phyloP scores from a whole-genome alignment of 129 eudicot genomes.

The Dittrichia graveolens region DNA sequence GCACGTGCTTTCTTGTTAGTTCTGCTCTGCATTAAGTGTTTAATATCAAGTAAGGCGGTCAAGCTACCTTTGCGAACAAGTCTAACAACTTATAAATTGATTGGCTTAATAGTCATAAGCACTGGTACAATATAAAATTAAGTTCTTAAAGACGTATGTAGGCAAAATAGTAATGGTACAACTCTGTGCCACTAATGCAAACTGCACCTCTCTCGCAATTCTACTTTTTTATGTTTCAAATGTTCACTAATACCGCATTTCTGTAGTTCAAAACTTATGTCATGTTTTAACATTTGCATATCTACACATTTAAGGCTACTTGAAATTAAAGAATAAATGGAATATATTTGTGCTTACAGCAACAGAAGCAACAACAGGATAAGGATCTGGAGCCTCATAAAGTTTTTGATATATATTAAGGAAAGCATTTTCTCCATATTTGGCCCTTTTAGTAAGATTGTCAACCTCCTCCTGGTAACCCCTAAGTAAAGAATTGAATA shows the following conservation, averaged over 20 bases:
- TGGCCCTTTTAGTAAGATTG: constrained; percentile 94
- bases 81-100: too few relatives aligned
- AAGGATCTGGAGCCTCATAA: constrained; percentile 98
- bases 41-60: too few relatives aligned
- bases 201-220: background rate
- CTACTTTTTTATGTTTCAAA: constrained; percentile 3
- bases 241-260: background rate
- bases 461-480: constrained; percentile 99
- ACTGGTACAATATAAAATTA: background rate
- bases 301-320: background rate
- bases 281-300: constrained; percentile 4
- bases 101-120: too few relatives aligned
- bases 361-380: constrained; percentile 77
- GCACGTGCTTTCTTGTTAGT: too few relatives aligned
- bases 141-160: background rate
- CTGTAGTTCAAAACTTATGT: background rate
- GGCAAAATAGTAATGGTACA: background rate
- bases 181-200: constrained; percentile 5
- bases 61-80: too few relatives aligned
- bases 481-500: constrained; percentile 81
- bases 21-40: too few relatives aligned
- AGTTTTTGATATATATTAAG: constrained; percentile 95
- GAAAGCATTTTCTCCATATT: constrained; percentile 97
- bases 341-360: constrained; percentile 61
- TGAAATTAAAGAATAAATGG: constrained; percentile 7